These are phyloP conservation scores for Cercis canadensis DNA, from an alignment of 306 rosid genomes.

Conservation along the genomic window DNA sequence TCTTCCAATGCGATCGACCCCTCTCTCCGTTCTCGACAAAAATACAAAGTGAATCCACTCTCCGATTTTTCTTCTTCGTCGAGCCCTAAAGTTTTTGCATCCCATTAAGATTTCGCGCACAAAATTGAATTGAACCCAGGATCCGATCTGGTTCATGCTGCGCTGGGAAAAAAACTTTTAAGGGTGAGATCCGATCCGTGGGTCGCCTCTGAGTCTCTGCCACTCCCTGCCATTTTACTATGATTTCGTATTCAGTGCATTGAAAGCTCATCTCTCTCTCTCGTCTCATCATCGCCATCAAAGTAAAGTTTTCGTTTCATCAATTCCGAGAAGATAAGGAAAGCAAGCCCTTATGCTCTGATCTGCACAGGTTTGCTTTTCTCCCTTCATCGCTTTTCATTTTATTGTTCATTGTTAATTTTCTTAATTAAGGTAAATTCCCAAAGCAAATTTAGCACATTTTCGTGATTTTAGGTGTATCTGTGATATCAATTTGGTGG, in stretches of 20 bases:
- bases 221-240: neutral
- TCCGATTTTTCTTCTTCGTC: neutral
- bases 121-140: neutral
- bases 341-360: constrained; percentile 3
- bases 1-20: constrained; percentile 20
- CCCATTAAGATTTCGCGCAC: neutral
- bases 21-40: neutral
- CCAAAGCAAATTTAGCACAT: constrained; percentile 6
- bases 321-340: constrained; percentile 54
- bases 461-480: constrained; percentile 26
- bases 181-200: constrained; percentile 36
- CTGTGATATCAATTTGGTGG: constrained; percentile 21
- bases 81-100: constrained; percentile 27
- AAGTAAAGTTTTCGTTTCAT: neutral
- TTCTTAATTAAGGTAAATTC: neutral
- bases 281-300: constrained; percentile 15
- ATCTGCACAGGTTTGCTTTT: neutral
- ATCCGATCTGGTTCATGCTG: constrained; percentile 31
- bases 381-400: too few relatives aligned
- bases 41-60: neutral
- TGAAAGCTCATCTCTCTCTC: constrained; percentile 36
- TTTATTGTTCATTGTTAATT: neutral
- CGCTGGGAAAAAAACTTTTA: neutral
- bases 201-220: constrained; percentile 13
- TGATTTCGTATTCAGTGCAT: constrained; percentile 55